Percentiles rank a stretch among this genome's conserved stretches.
phyloP scores from a whole-genome alignment of 441 rosid species.

The Aquilaria agallochum region DNA sequence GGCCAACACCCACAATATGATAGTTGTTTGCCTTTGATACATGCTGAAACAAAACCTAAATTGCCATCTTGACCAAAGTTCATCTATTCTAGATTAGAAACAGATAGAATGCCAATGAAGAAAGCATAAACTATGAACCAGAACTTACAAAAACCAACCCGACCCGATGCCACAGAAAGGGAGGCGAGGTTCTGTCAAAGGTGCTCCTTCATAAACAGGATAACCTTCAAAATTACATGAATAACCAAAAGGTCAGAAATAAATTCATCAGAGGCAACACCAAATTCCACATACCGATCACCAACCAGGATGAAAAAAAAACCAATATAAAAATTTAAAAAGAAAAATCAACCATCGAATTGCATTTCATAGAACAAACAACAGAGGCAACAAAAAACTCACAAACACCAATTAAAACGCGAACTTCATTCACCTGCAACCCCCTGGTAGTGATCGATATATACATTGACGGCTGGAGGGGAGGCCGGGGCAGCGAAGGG shows the following conservation, averaged over 20 bases:
- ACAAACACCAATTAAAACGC: too few relatives aligned
- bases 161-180: slow-evolving; percentile 86
- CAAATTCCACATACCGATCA: neutral
- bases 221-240: slow-evolving; percentile 36
- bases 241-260: neutral
- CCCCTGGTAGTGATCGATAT: slow-evolving; percentile 39
- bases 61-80: too few relatives aligned
- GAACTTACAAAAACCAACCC: slow-evolving; percentile 89
- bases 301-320: neutral
- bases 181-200: slow-evolving; percentile 42
- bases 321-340: neutral
- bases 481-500: slow-evolving; percentile 28
- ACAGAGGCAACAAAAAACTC: too few relatives aligned
- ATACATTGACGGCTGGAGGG: slow-evolving; percentile 14
- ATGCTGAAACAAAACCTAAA: too few relatives aligned
- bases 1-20: too few relatives aligned
- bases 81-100: too few relatives aligned
- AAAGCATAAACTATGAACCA: neutral
- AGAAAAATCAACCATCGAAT: too few relatives aligned
- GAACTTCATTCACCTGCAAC: slow-evolving; percentile 31
- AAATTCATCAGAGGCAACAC: neutral
- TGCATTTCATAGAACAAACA: too few relatives aligned
- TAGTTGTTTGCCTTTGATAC: too few relatives aligned
- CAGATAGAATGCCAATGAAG: neutral
- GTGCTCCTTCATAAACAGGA: slow-evolving; percentile 47